Evolutionary conservation across 148 eudicot species (phyloP), one percentile per base, ranked within the genome.

Genomic region (Agrostemma githago): DNA sequence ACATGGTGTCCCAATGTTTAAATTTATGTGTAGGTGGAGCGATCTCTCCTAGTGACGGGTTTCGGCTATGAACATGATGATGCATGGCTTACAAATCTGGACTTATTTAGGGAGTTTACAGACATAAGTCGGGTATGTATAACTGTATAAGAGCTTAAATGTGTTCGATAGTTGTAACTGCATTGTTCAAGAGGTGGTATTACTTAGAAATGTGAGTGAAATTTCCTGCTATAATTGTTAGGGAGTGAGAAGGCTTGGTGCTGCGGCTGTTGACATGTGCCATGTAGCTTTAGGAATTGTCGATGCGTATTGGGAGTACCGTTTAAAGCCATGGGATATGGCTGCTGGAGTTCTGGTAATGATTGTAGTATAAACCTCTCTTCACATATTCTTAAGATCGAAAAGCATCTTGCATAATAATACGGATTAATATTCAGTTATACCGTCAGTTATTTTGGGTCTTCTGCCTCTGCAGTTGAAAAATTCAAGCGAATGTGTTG

Each of bases 231-330:
- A 63, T 39, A 51, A 71, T 72, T 10, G 62, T 17, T 79, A 95
- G 99, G 99, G 99, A 70, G 99, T 95, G 76, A 88, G 99, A 82
- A 92, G 99, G 85, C 93, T 95, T 64, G 99, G 99, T 73, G 92
- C 99, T 72, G 99, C 99, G 71, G 92, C 99, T 40, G 99, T 92
- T 46, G 97, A 95, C 80, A 95, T 95, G 99, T 95, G 97, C 82
- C 99, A 95, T 72, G 99, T 95, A 43, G 99, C 99, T 76, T 76
- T 95, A 65, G 99, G 99, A 73, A 83, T 90, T 79, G 96, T 79
- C 64, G 99, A 95, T 85, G 90, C 89, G 40, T 95, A 92, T 69
- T 95, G 99, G 99, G 99, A 95, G 75, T 95, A 92, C 81, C 96
- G 96, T 74, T 82, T 95, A 60, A 95, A 95, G 82, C 99, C 99